Conservation (phyloP, 179 eudicot genomes). For the Silene coronaria region DNA sequence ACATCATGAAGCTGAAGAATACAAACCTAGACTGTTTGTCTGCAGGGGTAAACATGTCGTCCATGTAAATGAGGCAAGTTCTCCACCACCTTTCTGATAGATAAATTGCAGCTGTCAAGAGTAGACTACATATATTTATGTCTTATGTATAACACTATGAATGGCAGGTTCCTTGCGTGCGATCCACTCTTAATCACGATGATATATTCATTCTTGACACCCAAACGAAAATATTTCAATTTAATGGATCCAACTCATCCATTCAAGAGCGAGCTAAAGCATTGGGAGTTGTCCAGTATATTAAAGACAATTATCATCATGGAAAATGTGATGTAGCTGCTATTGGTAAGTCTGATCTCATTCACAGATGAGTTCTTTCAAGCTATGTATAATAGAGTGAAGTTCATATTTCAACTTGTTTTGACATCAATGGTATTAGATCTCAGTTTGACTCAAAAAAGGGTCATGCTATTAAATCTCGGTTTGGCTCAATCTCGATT, state of each 20-base stretch:
- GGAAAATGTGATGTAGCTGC: constrained; percentile 93
- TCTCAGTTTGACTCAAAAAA: too few relatives aligned
- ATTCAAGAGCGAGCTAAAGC: constrained; percentile 99
- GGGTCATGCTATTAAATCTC: too few relatives aligned
- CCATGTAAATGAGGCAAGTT: constrained; percentile 82
- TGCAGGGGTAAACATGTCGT: constrained; percentile 93
- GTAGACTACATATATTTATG: constrained; percentile 1
- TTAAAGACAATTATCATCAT: constrained; percentile 88
- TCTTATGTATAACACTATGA: constrained; percentile 1
- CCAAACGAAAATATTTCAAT: constrained; percentile 80
- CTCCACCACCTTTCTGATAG: background rate
- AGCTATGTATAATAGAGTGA: background rate
- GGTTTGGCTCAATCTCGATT: too few relatives aligned
- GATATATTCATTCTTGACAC: constrained; percentile 91
- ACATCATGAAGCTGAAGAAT: constrained; percentile 77
- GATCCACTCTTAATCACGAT: constrained; percentile 91
- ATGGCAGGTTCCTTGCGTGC: constrained; percentile 78
- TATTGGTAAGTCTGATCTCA: constrained; percentile 51
- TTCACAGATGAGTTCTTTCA: background rate
- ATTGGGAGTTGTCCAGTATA: constrained; percentile 87
- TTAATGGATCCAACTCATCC: constrained; percentile 85
- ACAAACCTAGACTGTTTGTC: constrained; percentile 55
- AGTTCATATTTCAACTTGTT: background rate
- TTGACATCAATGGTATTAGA: background rate
- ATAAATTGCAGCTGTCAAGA: background rate